Base-by-base conservation (phyloP, 2,329 filamentous ascomycete genomes). In the Elsinoe batatas region DNA sequence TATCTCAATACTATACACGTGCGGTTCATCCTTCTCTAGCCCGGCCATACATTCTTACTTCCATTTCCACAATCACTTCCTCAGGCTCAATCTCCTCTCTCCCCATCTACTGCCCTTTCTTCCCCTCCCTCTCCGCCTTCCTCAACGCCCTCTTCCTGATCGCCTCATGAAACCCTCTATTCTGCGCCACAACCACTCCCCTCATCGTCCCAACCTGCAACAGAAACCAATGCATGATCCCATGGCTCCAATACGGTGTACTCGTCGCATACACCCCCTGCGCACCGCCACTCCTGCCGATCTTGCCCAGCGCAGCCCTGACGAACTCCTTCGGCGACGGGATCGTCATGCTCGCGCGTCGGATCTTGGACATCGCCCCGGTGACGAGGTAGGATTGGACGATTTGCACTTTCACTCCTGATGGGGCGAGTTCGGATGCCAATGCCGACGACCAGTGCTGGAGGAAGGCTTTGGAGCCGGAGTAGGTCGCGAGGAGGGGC, bases 331-430 rank as follows among this genome's bases (percentile, higher is more conserved):
- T 85, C 12, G 91, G 87, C 58, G 79, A 89, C 8, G 93, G 93
- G 44, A 97, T 86, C 57, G 90, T 75, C 44, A 84, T 72, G 60
- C 81, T 91, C 0, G 89, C 76, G 56, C 84, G 85, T 64, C 88
- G 85, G 64, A 98, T 83, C 79, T 98, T 98, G 73, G 87, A 91
- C 93, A 98, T 98, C 66, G 91, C 89, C 1, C 88, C 91, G 3
- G 90, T 95, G 65, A 98, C 88, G 47, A 98, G 82, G 71, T 98
- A 94, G 64, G 87, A 90, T 63, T 97, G 81, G 26, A 95, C 85
- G 49, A 97, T 81, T 71, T 97, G 84, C n/a, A 95, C 90, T 61
- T 89, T 85, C 38, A 98, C 83, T 57, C 88, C 87, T 64, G 87
- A 79, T 1, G 84, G 81, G 60, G 85, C 82, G 30, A 98, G 79